A percentile compares a stretch with the other conserved stretches of the same genome.
Evolutionary conservation across 1,284 basidiomycete species (phyloP).

Genomic region (Tilletia horrida): DNA sequence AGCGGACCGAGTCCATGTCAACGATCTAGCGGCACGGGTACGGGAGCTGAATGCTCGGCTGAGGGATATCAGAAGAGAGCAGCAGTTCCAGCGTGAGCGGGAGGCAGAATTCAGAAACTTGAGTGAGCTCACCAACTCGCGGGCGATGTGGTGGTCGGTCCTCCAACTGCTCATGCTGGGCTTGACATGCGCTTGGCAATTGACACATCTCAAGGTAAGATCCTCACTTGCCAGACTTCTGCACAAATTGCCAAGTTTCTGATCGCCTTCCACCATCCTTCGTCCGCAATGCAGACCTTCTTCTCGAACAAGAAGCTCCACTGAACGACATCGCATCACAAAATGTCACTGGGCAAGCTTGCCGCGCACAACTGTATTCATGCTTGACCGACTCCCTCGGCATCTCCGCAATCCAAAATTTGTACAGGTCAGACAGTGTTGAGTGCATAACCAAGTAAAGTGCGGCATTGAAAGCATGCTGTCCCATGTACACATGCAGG

Average conservation of each 20-base stretch:
- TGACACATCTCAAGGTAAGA: conserved; percentile 75
- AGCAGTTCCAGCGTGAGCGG: conserved; percentile 90
- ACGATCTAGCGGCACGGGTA: conserved; percentile 78
- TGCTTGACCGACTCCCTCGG: not conserved
- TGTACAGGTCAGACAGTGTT: too few species aligned
- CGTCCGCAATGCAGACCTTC: conserved; percentile 32
- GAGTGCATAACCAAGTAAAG: too few species aligned
- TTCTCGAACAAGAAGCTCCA: conserved; percentile 53
- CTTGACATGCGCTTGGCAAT: conserved; percentile 84
- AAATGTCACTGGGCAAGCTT: too few species aligned
- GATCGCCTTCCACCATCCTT: not conserved
- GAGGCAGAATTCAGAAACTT: conserved; percentile 87
- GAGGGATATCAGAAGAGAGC: conserved; percentile 86
- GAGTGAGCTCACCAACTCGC: conserved; percentile 80
- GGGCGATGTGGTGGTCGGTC: conserved; percentile 89
- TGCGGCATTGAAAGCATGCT: too few species aligned
- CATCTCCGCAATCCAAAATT: not conserved
- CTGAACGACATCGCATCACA: conserved; percentile 21
- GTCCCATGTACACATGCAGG: too few species aligned
- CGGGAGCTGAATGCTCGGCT: conserved; percentile 88
- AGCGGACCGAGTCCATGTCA: conserved; percentile 64
- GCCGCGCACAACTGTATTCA: conserved; percentile 6
- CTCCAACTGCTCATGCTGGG: conserved; percentile 81
- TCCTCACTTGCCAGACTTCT: not conserved
- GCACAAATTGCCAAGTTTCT: not conserved